A percentile compares a stretch with the other conserved stretches of the same genome.
phyloP scores from a whole-genome alignment of 345 rosid species.

The Geranium brycei region DNA sequence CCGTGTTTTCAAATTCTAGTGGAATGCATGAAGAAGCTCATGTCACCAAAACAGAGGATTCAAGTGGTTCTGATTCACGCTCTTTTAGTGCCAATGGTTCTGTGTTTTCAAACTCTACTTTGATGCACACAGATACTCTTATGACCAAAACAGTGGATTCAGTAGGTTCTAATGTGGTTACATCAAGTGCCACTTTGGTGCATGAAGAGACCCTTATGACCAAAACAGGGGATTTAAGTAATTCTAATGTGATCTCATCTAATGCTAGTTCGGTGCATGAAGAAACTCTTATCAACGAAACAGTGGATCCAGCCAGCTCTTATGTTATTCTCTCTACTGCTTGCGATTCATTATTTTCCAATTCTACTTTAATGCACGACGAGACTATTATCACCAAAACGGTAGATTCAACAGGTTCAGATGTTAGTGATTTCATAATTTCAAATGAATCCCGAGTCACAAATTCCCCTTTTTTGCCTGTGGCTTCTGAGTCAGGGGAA shows the following conservation, averaged over 20 bases:
- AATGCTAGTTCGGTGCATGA: background rate
- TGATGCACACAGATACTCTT: background rate
- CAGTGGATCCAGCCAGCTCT: background rate
- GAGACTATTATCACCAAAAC: background rate
- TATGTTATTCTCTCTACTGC: conserved; percentile 3
- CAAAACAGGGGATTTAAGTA: background rate
- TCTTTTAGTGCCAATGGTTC: conserved; percentile 5
- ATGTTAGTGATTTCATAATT: conserved; percentile 2
- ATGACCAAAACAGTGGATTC: background rate
- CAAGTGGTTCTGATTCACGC: conserved; percentile 16
- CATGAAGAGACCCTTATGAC: conserved; percentile 6
- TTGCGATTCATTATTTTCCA: conserved; percentile 3
- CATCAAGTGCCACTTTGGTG: background rate
- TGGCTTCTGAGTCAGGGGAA: conserved; percentile 20
- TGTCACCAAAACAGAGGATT: conserved; percentile 11
- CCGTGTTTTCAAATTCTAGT: conserved; percentile 4
- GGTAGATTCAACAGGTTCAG: background rate
- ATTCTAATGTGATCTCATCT: conserved; percentile 3
- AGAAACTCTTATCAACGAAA: background rate
- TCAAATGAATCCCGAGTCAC: conserved; percentile 18
- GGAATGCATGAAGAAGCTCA: conserved; percentile 12
- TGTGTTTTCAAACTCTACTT: conserved; percentile 3
- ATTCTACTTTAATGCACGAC: background rate
- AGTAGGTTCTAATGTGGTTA: background rate
- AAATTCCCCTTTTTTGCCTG: conserved; percentile 12